Conservation (phyloP, 495 filamentous ascomycete species). For the Trichoderma parareesei region DNA sequence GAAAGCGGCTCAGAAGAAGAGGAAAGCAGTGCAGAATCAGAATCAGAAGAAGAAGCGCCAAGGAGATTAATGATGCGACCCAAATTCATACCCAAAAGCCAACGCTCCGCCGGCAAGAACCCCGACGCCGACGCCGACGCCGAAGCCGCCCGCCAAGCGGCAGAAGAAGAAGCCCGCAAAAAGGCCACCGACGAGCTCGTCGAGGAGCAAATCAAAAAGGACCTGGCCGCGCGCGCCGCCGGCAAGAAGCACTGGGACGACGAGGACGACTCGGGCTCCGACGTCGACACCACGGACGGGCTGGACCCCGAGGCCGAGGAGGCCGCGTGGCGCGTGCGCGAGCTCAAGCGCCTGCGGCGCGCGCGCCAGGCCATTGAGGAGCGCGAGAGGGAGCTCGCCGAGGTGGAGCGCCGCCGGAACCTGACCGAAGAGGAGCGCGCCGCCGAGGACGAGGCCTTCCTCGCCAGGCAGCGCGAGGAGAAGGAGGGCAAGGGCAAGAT, state of each 20-base stretch:
- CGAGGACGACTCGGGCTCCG: constrained; percentile 65
- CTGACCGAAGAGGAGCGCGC: constrained; percentile 81
- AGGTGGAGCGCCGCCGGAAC: constrained; percentile 80
- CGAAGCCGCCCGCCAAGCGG: constrained; percentile 12
- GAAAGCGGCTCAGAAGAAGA: constrained; percentile 46
- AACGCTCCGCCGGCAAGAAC: constrained; percentile 40
- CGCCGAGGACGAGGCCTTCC: constrained; percentile 72
- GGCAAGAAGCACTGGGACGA: constrained; percentile 85
- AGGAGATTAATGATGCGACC: constrained; percentile 71
- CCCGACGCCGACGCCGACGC: constrained; percentile 16
- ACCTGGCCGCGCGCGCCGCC: constrained; percentile 62
- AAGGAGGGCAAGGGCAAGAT: constrained; percentile 78
- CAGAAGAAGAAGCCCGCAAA: constrained; percentile 37
- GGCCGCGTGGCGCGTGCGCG: constrained; percentile 88
- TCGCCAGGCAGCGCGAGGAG: constrained; percentile 76
- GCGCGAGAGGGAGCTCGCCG: constrained; percentile 76
- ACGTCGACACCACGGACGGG: constrained; percentile 79
- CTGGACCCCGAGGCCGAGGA: constrained; percentile 83
- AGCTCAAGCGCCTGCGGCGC: constrained; percentile 78
- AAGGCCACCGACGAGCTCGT: constrained; percentile 69
- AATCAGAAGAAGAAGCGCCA: constrained; percentile 52
- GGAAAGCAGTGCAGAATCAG: constrained; percentile 41
- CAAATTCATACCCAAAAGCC: constrained; percentile 82
- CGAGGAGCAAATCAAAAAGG: constrained; percentile 78
- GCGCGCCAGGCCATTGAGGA: constrained; percentile 77